A percentile compares a stretch with the other conserved stretches of the same genome.
These are phyloP conservation scores for Microascus cirrosus DNA, from an alignment of 2,329 filamentous ascomycete species.

Conservation along the genomic window DNA sequence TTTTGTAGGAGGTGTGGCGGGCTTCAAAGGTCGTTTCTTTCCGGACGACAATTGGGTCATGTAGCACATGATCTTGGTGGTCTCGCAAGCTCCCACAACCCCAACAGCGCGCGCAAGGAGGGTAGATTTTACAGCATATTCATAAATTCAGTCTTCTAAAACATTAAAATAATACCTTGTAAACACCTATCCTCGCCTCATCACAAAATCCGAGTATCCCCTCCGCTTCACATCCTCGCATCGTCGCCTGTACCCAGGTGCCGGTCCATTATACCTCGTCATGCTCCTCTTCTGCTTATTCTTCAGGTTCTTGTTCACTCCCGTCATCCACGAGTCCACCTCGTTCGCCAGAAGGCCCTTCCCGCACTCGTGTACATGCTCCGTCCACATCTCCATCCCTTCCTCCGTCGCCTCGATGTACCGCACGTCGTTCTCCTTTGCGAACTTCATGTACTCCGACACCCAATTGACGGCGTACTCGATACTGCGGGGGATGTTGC, in stretches of 20 bases:
- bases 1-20: too few relatives aligned
- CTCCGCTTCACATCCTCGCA: slow-evolving; percentile 20
- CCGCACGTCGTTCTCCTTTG: slow-evolving; percentile 52
- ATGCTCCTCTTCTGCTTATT: slow-evolving; percentile 32
- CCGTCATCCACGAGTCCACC: slow-evolving; percentile 44
- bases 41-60: too few relatives aligned
- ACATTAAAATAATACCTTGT: not conserved
- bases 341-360: slow-evolving; percentile 31
- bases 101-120: too few relatives aligned
- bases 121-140: too few relatives aligned
- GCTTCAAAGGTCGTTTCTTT: too few relatives aligned
- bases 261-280: slow-evolving; percentile 32
- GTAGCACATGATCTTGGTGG: too few relatives aligned
- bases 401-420: slow-evolving; percentile 39
- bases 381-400: slow-evolving; percentile 27
- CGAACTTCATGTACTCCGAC: slow-evolving; percentile 46
- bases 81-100: too few relatives aligned
- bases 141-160: not conserved
- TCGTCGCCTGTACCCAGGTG: slow-evolving; percentile 26
- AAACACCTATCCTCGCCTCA: slow-evolving; percentile 1
- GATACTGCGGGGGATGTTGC: slow-evolving; percentile 47
- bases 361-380: slow-evolving; percentile 34
- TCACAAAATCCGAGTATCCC: slow-evolving; percentile 11
- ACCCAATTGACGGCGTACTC: slow-evolving; percentile 24
- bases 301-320: slow-evolving; percentile 37